Conservation (phyloP, 2,329 filamentous ascomycete genomes). For the Colletotrichum viniferum region DNA sequence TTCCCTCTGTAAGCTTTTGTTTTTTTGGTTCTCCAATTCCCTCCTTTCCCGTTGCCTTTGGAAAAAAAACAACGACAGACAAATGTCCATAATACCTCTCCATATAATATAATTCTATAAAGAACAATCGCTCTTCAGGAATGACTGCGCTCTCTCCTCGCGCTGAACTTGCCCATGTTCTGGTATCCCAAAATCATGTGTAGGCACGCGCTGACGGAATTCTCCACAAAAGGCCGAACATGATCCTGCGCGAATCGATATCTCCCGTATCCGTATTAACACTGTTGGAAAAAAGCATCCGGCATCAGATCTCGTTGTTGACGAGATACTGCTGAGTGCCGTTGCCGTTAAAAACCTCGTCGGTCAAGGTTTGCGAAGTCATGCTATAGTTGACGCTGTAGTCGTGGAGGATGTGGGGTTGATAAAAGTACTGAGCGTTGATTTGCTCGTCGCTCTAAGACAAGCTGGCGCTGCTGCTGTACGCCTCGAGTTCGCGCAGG, state of each 20-base stretch:
- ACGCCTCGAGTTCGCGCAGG: conserved; percentile 21
- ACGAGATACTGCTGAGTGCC: neutral
- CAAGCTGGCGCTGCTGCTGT: conserved; percentile 13
- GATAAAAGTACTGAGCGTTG: neutral
- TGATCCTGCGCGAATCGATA: neutral
- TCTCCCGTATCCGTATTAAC: neutral
- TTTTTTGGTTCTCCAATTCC: neutral
- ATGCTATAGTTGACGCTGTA: neutral
- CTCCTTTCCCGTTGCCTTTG: neutral
- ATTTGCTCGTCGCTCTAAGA: conserved; percentile 8
- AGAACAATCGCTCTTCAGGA: neutral
- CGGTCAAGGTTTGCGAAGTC: neutral
- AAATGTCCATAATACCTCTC: neutral
- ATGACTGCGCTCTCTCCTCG: neutral
- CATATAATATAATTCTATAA: neutral
- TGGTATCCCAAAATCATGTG: neutral
- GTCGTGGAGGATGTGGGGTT: neutral
- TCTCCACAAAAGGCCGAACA: neutral
- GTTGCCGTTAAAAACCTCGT: neutral
- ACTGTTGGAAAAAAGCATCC: neutral
- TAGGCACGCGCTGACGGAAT: neutral
- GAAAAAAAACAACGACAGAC: neutral
- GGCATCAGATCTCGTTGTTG: neutral
- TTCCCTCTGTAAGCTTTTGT: neutral
- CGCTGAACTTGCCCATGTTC: neutral